A percentile compares a stretch with the other conserved stretches of the same genome.
Evolutionary conservation across 2,329 filamentous ascomycete genomes (phyloP).

Genomic region (Diatrype stigma): DNA sequence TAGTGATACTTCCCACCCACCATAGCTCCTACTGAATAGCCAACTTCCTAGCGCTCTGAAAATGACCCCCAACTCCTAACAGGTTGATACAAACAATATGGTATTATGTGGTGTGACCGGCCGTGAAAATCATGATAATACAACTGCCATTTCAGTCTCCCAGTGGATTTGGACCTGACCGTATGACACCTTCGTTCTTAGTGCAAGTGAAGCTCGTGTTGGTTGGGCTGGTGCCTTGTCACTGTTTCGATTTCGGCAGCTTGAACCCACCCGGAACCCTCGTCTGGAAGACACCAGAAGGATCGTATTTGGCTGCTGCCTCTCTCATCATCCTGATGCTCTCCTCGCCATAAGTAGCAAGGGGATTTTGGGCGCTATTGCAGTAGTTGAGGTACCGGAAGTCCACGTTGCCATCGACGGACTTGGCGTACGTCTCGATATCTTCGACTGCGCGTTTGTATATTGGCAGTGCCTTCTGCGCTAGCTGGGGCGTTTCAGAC

Average conservation of each 20-base stretch:
- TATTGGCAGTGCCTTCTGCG: neutral
- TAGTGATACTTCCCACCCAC: too few species aligned
- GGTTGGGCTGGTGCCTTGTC: neutral
- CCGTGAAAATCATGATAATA: too few species aligned
- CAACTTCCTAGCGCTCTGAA: too few species aligned
- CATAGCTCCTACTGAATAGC: too few species aligned
- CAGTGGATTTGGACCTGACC: too few species aligned
- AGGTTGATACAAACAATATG: too few species aligned
- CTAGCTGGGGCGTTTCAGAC: neutral
- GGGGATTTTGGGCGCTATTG: slow-evolving; percentile 2
- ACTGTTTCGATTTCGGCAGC: neutral
- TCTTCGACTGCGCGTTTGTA: slow-evolving; percentile 6
- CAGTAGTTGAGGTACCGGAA: slow-evolving; percentile 12
- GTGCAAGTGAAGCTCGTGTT: too few species aligned
- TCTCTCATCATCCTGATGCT: slow-evolving; percentile 1
- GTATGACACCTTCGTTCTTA: too few species aligned
- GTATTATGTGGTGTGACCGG: too few species aligned
- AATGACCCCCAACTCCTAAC: too few species aligned
- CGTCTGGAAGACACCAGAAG: slow-evolving; percentile 7
- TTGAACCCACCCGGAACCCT: slow-evolving; percentile 10
- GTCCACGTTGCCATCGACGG: slow-evolving; percentile 2
- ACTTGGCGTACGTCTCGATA: neutral
- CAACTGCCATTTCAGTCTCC: too few species aligned
- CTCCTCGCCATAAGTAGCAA: slow-evolving; percentile 7
- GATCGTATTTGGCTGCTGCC: slow-evolving; percentile 6